phyloP scores from a whole-genome alignment of 257 asterid genomes.

The Agastache rugosa region DNA sequence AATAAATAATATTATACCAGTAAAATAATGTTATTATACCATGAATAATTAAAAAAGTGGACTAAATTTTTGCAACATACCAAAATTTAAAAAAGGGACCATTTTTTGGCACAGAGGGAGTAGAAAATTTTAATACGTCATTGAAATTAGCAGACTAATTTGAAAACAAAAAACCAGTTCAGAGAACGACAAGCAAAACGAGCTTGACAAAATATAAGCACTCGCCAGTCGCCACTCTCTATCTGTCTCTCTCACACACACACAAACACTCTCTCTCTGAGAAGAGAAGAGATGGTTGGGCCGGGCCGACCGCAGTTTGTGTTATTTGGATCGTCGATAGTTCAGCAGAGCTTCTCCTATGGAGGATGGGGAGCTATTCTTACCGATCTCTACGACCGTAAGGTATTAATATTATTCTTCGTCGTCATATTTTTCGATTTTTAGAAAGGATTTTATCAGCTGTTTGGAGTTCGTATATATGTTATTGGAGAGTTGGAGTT shows the following conservation, averaged over 20 bases:
- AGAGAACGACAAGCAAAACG: background rate
- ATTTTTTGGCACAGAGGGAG: too few species aligned
- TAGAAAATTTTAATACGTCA: too few species aligned
- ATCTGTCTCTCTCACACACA: background rate
- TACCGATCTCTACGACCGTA: conserved; percentile 59
- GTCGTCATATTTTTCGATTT: background rate
- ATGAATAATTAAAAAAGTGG: too few species aligned
- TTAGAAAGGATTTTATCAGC: background rate
- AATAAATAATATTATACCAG: too few species aligned
- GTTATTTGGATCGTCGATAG: conserved; percentile 71
- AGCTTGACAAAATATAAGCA: background rate
- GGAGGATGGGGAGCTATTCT: conserved; percentile 73
- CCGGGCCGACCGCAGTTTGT: conserved; percentile 61
- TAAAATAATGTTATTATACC: too few species aligned
- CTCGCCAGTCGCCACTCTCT: background rate
- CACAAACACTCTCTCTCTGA: background rate
- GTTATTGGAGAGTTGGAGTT: background rate
- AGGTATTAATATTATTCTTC: conserved; percentile 42
- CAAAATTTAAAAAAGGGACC: too few species aligned
- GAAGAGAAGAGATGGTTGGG: conserved; percentile 48
- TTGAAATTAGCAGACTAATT: too few species aligned
- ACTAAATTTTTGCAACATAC: too few species aligned
- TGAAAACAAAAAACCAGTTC: background rate
- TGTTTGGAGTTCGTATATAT: conserved; percentile 7
- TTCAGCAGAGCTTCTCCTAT: conserved; percentile 53